Evolutionary conservation across 495 filamentous ascomycete genomes (phyloP), one percentile per base, ranked within the genome.

Genomic region (Thermochaetoides thermophila): DNA sequence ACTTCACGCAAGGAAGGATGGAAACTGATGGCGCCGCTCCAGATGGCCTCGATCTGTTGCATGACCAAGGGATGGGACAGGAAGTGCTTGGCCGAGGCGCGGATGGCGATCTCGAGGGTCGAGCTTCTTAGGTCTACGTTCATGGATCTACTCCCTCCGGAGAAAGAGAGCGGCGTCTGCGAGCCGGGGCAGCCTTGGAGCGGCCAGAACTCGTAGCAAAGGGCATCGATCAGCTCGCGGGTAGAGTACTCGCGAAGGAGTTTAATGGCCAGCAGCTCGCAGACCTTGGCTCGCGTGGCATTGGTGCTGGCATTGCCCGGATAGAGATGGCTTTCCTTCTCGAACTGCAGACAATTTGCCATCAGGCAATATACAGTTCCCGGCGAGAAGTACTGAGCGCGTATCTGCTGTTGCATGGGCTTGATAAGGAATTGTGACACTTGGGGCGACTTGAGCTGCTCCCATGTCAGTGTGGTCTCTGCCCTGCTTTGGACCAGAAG

Each of bases 341-440:
- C 66, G 58, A 94, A 96, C 54, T 94, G 87, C 20, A 94, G 62
- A 43, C 82, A 86, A 49, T 96, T 96, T 15, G 84, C 83, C 69
- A 94, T 76, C 39, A 96, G 56, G 3, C 83, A 81, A 57, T 91
- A 96, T 21, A 94, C 50, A 2, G 83, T 89, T 8, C 78, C 87
- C 25, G 79, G 73, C 10, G 78, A 83, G 43, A 92, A 84, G 53
- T 91, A 81, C 13, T 77, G 72, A 15, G 65, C 66, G 33, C 73
- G 71, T 23, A 92, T 81, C 44, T 84, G 78, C 40, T 85, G 81
- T 53, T 84, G 83, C 60, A 74, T 70, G 2, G 87, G 87, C 60
- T 93, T 96, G 45, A 94, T 68, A 15, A 96, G 66, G 50, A 96
- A 96, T 53, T 91, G 84, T 11, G 84, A 93, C 21, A 96, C 78